These are phyloP conservation scores for Trifolium subterraneum DNA, from an alignment of 306 rosid species.

Conservation along the genomic window DNA sequence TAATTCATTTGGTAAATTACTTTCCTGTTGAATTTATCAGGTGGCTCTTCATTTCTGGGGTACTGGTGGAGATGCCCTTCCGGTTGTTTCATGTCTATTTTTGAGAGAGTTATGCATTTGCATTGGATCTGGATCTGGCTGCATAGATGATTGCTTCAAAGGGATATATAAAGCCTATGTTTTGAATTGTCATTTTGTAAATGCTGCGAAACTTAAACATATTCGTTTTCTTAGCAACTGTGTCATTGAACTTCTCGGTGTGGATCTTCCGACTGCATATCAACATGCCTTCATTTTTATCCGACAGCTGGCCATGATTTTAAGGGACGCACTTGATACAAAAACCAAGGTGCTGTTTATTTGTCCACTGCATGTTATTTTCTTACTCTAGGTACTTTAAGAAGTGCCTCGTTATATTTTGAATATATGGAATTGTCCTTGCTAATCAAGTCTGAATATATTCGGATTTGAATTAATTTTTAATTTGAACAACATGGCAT, in stretches of 20 bases:
- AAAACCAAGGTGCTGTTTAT: conserved; percentile 77
- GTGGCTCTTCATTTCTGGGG: conserved; percentile 96
- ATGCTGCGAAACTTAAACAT: conserved; percentile 79
- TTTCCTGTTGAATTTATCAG: conserved; percentile 55
- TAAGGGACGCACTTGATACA: conserved; percentile 85
- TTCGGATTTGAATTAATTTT: conserved; percentile 25
- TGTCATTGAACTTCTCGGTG: conserved; percentile 73
- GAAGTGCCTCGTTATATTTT: conserved; percentile 9
- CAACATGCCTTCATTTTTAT: conserved; percentile 90
- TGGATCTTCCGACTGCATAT: conserved; percentile 84
- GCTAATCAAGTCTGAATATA: conserved; percentile 12
- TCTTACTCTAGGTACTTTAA: conserved; percentile 22
- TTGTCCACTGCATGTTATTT: conserved; percentile 18
- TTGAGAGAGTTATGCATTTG: conserved; percentile 80
- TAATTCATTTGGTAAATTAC: conserved; percentile 31
- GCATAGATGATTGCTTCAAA: conserved; percentile 83
- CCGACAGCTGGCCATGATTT: conserved; percentile 90
- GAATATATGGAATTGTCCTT: conserved; percentile 12
- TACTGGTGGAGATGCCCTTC: conserved; percentile 94
- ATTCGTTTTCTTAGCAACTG: conserved; percentile 85
- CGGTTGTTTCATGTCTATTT: conserved; percentile 73
- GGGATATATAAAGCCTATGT: conserved; percentile 96
- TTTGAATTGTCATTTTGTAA: conserved; percentile 89
- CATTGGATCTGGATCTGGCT: conserved; percentile 89
- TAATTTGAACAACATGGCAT: conserved; percentile 13